Conservation (phyloP, 805 yeast genomes). For the Martiniozyma abietophila region DNA sequence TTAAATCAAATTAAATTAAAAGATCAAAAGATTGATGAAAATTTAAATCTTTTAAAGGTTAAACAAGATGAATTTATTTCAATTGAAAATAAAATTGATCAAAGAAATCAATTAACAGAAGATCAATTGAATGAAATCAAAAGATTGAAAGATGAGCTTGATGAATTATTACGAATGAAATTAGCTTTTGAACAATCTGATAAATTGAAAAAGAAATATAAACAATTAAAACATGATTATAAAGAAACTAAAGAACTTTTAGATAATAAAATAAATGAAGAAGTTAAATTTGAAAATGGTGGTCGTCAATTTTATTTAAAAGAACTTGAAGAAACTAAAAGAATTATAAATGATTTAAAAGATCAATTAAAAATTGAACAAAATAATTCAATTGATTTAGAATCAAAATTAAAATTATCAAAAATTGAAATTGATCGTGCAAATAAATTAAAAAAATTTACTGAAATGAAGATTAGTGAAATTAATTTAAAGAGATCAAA, state of each 20-base stretch:
- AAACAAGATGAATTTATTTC: slow-evolving; percentile 28
- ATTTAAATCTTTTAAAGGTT: slow-evolving; percentile 26
- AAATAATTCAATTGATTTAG: slow-evolving; percentile 18
- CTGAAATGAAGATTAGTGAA: slow-evolving; percentile 27
- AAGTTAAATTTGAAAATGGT: slow-evolving; percentile 32
- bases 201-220: slow-evolving; percentile 23
- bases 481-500: slow-evolving; percentile 22
- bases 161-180: slow-evolving; percentile 14
- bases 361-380: slow-evolving; percentile 24
- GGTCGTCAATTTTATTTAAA: slow-evolving; percentile 37
- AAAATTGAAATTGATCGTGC: slow-evolving; percentile 28
- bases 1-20: slow-evolving; percentile 16
- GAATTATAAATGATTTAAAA: slow-evolving; percentile 20
- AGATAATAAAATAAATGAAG: slow-evolving; percentile 34
- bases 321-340: slow-evolving; percentile 30
- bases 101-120: slow-evolving; percentile 4
- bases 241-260: slow-evolving; percentile 32
- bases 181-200: slow-evolving; percentile 23
- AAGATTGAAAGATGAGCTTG: background rate
- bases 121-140: background rate
- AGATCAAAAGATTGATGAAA: slow-evolving; percentile 24
- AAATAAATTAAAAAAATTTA: slow-evolving; percentile 22
- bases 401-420: slow-evolving; percentile 20
- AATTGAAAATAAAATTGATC: slow-evolving; percentile 8
- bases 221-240: slow-evolving; percentile 37